phyloP scores from a whole-genome alignment of 2,329 filamentous ascomycete species.

The Penicillium sp. region DNA sequence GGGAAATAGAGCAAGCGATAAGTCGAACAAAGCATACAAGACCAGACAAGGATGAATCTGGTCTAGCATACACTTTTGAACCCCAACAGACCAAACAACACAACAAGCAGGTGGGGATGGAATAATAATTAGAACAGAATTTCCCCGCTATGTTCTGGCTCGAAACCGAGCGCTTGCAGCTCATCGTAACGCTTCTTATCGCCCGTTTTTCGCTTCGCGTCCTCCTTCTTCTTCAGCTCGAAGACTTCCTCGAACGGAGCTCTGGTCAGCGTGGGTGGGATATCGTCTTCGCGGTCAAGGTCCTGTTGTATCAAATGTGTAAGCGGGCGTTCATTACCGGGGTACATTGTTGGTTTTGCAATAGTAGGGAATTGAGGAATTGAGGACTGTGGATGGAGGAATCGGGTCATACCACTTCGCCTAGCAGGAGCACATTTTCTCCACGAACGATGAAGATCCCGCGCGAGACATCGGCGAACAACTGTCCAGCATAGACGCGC shows the following conservation, averaged over 20 bases:
- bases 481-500: slow-evolving; percentile 69
- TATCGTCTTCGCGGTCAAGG: slow-evolving; percentile 89
- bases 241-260: slow-evolving; percentile 69
- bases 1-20: neutral
- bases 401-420: slow-evolving; percentile 66
- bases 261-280: slow-evolving; percentile 65
- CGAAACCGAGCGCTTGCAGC: slow-evolving; percentile 76
- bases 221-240: slow-evolving; percentile 69
- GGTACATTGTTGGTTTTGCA: neutral
- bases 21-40: neutral
- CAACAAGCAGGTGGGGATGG: neutral
- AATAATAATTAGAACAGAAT: slow-evolving; percentile 57
- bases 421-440: slow-evolving; percentile 93
- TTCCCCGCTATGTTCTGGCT: slow-evolving; percentile 78
- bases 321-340: neutral
- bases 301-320: slow-evolving; percentile 52
- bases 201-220: slow-evolving; percentile 63
- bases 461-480: slow-evolving; percentile 81
- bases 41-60: neutral
- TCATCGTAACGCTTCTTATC: slow-evolving; percentile 72
- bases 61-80: neutral
- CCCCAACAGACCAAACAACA: neutral
- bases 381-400: neutral
- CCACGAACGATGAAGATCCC: slow-evolving; percentile 90
- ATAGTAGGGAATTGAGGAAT: neutral